These are phyloP conservation scores for Hordeum vulgare DNA, from an alignment of 176 grass and related monocot species.

Conservation along the genomic window MorexV3_pseudomolecules_assembly NC_058520.1:619439818-619440317, in stretches of 20 bases:
- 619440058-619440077: neutral
- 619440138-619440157: neutral
- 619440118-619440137: slow-evolving; percentile 22
- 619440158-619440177: slow-evolving; percentile 26
- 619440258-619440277: neutral
- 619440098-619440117: neutral
- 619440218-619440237: neutral
- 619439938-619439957: neutral
- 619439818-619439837: neutral
- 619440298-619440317: slow-evolving; percentile 78
- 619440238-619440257: neutral
- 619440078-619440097: neutral
- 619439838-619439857: neutral
- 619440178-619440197: neutral
- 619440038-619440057: neutral
- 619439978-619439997: too few relatives aligned
- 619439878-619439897: neutral
- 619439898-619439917: neutral
- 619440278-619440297: neutral
- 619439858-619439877: neutral
- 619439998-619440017: neutral
- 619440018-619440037: neutral
- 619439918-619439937: neutral
- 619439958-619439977: too few relatives aligned
- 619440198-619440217: slow-evolving; percentile 1